Evolutionary conservation across 2,329 filamentous ascomycete species (phyloP), one percentile per base, ranked within the genome.

Genomic region (Calonectria montana): DNA sequence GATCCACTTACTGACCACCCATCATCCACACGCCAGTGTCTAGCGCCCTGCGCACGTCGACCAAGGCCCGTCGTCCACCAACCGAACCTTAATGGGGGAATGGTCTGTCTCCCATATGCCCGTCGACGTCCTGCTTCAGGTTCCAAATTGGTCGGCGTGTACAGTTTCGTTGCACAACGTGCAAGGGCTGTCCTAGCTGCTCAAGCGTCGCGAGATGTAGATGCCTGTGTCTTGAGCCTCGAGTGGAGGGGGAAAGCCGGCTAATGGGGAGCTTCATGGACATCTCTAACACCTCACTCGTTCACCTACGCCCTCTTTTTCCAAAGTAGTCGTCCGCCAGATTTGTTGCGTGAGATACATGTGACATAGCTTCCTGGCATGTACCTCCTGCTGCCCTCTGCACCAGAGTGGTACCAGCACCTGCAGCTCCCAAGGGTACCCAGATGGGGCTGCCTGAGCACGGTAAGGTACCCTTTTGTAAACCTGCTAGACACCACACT

Each of bases 281-380:
- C 43, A 57, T 31, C 69, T 76, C 75, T 73, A 78, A 72, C 74
- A 73, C 71, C 76, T 70, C 74, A 74, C 73, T 73, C 71, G 75
- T 74, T 73, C 69, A 67, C 66, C 69, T 69, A 78, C 73, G 70
- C 72, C 70, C 73, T 59, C 75, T 41, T 47, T 27, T 47, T 27
- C 41, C 47, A 53, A 35, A 27, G 41, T 48, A 48, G 41, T 39
- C 61, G 55, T 73, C 76, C 68, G 71, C 72, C 69, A 27, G 68
- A 65, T 45, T 65, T 71, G 8, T 9, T 10, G 3, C 31, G 74
- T 69, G 75, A 70, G 75, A 57, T 71, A 70, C 71, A 73, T 65
- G 70, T 69, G 70, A 70, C 63, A 70, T 69, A 78, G 76, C 62
- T 48, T 25, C 18, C 15, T 35, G 21, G 8, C 18, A 50, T 35